Evolutionary conservation across 345 rosid species (phyloP).

Genomic region (Populus deltoides): DNA sequence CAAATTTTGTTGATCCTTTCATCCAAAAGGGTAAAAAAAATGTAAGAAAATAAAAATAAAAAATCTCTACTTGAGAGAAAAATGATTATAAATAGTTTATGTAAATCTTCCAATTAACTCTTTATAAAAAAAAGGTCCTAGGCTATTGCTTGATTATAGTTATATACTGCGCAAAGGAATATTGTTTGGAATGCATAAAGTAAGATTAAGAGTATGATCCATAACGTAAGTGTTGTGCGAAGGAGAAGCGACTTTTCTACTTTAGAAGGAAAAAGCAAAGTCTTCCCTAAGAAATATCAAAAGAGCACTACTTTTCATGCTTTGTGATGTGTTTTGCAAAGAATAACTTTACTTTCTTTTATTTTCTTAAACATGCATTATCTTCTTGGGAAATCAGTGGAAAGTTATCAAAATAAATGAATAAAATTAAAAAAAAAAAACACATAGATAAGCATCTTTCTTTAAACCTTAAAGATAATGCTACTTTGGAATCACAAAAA

Average conservation of each 20-base stretch:
- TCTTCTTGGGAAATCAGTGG: slow-evolving; percentile 38
- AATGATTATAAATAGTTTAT: too few species aligned
- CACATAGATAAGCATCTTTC: slow-evolving; percentile 33
- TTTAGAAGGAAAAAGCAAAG: slow-evolving; percentile 46
- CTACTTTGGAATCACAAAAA: slow-evolving; percentile 46
- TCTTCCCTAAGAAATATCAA: slow-evolving; percentile 44
- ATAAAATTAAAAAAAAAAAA: neutral
- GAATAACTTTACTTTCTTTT: slow-evolving; percentile 33
- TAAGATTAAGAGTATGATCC: slow-evolving; percentile 31
- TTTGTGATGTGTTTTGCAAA: slow-evolving; percentile 34
- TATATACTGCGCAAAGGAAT: too few species aligned
- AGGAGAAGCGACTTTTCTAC: slow-evolving; percentile 49
- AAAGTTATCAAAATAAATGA: slow-evolving; percentile 26
- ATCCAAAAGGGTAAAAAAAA: too few species aligned
- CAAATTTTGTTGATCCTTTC: too few species aligned
- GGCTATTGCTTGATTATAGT: neutral
- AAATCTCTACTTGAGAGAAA: neutral
- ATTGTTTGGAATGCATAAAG: neutral
- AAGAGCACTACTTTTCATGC: slow-evolving; percentile 52
- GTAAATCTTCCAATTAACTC: neutral
- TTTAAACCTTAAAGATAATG: slow-evolving; percentile 46
- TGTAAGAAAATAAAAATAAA: too few species aligned
- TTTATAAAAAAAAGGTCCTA: neutral
- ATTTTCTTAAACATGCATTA: slow-evolving; percentile 46
- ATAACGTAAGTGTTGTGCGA: slow-evolving; percentile 47